Percentiles rank a stretch among this genome's conserved stretches.
phyloP scores from a whole-genome alignment of 371 early-diverging fungal species.

The Actinomortierella ambigua region DNA sequence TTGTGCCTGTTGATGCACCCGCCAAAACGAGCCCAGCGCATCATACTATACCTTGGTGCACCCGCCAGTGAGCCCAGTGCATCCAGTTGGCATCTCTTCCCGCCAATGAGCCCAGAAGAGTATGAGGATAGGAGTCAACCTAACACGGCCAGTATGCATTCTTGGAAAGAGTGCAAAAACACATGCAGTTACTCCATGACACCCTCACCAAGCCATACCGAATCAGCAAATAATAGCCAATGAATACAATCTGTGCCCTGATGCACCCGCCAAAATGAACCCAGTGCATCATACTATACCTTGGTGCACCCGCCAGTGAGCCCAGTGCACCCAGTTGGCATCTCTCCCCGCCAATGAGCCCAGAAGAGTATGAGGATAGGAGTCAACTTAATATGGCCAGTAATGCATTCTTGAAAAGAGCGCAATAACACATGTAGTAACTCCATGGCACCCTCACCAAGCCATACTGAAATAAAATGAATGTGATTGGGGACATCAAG shows the following conservation, averaged over 20 bases:
- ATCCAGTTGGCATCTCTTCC: slow-evolving; percentile 20
- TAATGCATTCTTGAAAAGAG: too few relatives aligned
- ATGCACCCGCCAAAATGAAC: slow-evolving; percentile 15
- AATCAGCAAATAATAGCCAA: too few relatives aligned
- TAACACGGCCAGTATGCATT: too few relatives aligned
- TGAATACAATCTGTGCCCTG: too few relatives aligned
- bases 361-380: slow-evolving; percentile 18
- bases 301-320: slow-evolving; percentile 18
- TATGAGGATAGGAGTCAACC: slow-evolving; percentile 14
- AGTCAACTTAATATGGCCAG: too few relatives aligned
- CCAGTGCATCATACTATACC: slow-evolving; percentile 13
- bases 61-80: slow-evolving; percentile 21
- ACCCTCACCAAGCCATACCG: slow-evolving; percentile 15
- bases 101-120: slow-evolving; percentile 17
- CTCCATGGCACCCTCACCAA: slow-evolving; percentile 14
- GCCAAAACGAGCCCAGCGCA: slow-evolving; percentile 14
- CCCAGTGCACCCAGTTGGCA: slow-evolving; percentile 18
- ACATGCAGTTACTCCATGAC: slow-evolving; percentile 14
- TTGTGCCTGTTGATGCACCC: too few relatives aligned
- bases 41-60: slow-evolving; percentile 13
- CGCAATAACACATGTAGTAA: too few relatives aligned
- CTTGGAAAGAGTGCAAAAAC: too few relatives aligned
- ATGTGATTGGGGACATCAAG: too few relatives aligned
- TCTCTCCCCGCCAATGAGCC: slow-evolving; percentile 20
- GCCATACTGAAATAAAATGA: slow-evolving; percentile 10